Base-by-base conservation (phyloP, 768 basidiomycete genomes). In the Leccinellum rugosiceps region DNA sequence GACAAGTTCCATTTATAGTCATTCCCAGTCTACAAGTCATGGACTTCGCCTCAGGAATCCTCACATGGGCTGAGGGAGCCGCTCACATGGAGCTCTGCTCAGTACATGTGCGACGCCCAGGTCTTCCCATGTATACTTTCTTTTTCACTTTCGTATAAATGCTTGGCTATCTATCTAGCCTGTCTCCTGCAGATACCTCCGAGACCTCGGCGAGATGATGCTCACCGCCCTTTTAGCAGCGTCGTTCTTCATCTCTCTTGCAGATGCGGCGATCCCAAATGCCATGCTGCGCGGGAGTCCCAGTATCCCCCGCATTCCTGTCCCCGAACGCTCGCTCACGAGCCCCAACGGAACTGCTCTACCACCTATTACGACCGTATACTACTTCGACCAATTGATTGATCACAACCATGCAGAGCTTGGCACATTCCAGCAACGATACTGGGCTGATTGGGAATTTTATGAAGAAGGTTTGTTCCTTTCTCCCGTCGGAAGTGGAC, bases 401-500 rank as follows among this genome's bases (percentile, higher is more conserved):
- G 80, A 83, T 63, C 82, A 82, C 66, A 77, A 67, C 34, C 72
- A 82, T 59, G 82, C 85, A 15, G 73, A 76, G 21, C 73, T 82
- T 25, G 88, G 88, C n/a, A 90, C 87, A 14, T 91, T 91, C 72
- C 76, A 83, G 66, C 88, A 90, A 71, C 80, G 88, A 32, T 90
- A 79, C 71, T 90, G 86, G 86, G 77, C 82, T 57, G 83, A 83
- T 30, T 86, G 76, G 69, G 84, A 89, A 67, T 87, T 77, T 62
- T 89, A 89, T 61, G 75, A 85, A 38, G 8, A 9, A 38, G 82
- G 82, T 80, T 56, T 41, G 30, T 38, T 17, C 19, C 2, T 28
- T 6, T 23, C 43, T 58, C 31, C 21, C 41, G 19, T 35, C 30
- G 8, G 1, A 49, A 17, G 19, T 7, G 0, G 7, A 3, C 4